Base-by-base conservation (phyloP, 208 protist genomes). In the Trypanosoma boissoni region DNA sequence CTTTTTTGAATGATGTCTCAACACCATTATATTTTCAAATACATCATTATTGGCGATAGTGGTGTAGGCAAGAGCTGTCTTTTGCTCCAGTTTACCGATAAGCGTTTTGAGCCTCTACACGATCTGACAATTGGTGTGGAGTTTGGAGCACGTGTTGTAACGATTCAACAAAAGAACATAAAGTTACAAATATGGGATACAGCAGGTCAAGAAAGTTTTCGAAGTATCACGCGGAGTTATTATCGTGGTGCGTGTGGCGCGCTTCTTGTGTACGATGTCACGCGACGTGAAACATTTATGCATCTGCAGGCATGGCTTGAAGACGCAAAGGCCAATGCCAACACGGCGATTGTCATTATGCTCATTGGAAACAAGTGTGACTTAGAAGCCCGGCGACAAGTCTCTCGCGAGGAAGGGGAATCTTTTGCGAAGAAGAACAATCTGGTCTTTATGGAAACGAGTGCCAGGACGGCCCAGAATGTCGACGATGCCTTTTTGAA, bases 101-200 rank as follows among this genome's bases (percentile, higher is more conserved):
- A 99, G 71, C 88, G 97, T 37, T 99, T 99, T 68, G 97, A 99
- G 84, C 97, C 98, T 8, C 87, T 99, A 31, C 98, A 99, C 67
- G 98, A 99, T 72, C 75, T 99, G 36, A 99, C 98, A n/a, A 99
- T 99, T 68, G 98, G 98, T 52, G 98, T 99, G 27, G 98, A 99
- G 70, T 99, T 99, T 74, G 98, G 98, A 18, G 95, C 97, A 0
- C 87, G 98, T 37, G 96, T 96, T 60, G 88, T 99, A 43, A 85
- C 79, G 10, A 95, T 99, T 44, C 86, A 98, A 32, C 75, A 81
- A 49, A 98, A 98, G 59, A 88, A 94, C 64, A 88, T 99, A 12
- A 99, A 99, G 78, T 84, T 99, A 10, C 98, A 99, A 61, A 99
- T 99, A 46, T 99, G 98, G 98, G 98, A 99, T 71, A 99, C 98